Conservation (phyloP, 2,329 filamentous ascomycete species). For the Talaromyces albobiverticillius region DNA sequence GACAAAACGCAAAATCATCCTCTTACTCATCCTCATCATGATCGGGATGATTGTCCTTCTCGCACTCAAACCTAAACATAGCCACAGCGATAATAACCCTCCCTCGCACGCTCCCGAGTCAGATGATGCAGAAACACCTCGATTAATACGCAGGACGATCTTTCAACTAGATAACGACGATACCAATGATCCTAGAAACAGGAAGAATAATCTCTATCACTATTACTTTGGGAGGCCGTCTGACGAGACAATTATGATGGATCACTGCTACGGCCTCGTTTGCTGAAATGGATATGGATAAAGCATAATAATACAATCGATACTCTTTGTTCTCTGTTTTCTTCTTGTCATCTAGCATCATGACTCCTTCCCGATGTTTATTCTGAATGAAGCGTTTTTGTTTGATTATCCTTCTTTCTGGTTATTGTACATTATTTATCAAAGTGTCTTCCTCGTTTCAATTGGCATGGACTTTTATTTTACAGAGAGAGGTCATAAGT, state of each 20-base stretch:
- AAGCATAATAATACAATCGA: too few species aligned
- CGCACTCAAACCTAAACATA: constrained; percentile 69
- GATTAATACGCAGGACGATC: constrained; percentile 1
- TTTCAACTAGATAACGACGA: neutral
- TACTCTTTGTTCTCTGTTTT: neutral
- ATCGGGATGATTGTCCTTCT: constrained; percentile 83
- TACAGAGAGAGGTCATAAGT: too few species aligned
- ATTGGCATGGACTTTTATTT: too few species aligned
- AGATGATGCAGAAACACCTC: neutral
- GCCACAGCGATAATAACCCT: constrained; percentile 20
- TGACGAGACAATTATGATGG: neutral
- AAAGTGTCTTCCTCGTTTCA: neutral
- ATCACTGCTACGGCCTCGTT: too few species aligned
- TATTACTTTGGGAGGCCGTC: neutral
- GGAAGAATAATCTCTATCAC: neutral
- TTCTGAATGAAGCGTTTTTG: too few species aligned
- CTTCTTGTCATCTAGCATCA: neutral
- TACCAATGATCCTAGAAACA: neutral
- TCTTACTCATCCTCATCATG: constrained; percentile 81
- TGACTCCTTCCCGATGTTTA: too few species aligned
- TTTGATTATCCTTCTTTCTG: too few species aligned
- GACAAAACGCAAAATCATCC: constrained; percentile 87
- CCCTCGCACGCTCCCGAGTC: neutral
- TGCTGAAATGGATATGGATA: too few species aligned
- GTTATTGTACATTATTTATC: neutral